Evolutionary conservation across 1,284 basidiomycete species (phyloP).

Genomic region (Pseudozyma hubeiensis): DNA sequence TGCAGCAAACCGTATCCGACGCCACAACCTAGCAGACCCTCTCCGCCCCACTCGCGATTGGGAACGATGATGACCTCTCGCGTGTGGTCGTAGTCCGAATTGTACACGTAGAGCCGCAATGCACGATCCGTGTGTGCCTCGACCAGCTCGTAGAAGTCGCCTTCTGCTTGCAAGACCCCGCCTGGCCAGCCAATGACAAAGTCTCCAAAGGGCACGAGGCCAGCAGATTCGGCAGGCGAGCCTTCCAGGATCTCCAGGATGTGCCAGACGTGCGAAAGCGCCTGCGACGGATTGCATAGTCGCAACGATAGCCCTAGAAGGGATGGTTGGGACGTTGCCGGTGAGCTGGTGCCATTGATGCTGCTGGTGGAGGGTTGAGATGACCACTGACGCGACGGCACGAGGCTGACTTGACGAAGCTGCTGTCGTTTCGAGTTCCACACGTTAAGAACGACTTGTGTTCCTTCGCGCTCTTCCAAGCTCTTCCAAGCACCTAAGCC

Average conservation of each 20-base stretch:
- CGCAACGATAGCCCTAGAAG: slow-evolving; percentile 91
- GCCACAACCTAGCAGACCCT: slow-evolving; percentile 64
- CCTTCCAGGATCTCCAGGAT: slow-evolving; percentile 96
- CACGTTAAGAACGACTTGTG: slow-evolving; percentile 80
- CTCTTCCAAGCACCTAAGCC: slow-evolving; percentile 60
- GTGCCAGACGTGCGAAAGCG: slow-evolving; percentile 79
- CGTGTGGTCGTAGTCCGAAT: slow-evolving; percentile 85
- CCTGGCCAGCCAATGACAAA: slow-evolving; percentile 95
- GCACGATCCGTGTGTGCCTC: slow-evolving; percentile 94
- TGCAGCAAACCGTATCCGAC: slow-evolving; percentile 65
- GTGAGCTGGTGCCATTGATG: slow-evolving; percentile 34
- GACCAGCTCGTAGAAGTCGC: slow-evolving; percentile 95
- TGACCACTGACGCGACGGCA: slow-evolving; percentile 85
- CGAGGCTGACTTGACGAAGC: slow-evolving; percentile 84
- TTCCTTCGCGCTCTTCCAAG: slow-evolving; percentile 88
- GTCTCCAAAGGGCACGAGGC: slow-evolving; percentile 86
- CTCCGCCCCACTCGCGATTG: slow-evolving; percentile 65
- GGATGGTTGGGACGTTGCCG: slow-evolving; percentile 72
- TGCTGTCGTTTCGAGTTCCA: slow-evolving; percentile 90
- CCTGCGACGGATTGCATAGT: slow-evolving; percentile 74
- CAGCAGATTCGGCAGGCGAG: slow-evolving; percentile 84
- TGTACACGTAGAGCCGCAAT: slow-evolving; percentile 92
- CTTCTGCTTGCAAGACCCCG: slow-evolving; percentile 83
- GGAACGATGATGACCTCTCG: slow-evolving; percentile 66
- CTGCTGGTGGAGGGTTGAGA: slow-evolving; percentile 50